phyloP scores from a whole-genome alignment of 1,284 basidiomycete species.

The Tilletia caries region DNA sequence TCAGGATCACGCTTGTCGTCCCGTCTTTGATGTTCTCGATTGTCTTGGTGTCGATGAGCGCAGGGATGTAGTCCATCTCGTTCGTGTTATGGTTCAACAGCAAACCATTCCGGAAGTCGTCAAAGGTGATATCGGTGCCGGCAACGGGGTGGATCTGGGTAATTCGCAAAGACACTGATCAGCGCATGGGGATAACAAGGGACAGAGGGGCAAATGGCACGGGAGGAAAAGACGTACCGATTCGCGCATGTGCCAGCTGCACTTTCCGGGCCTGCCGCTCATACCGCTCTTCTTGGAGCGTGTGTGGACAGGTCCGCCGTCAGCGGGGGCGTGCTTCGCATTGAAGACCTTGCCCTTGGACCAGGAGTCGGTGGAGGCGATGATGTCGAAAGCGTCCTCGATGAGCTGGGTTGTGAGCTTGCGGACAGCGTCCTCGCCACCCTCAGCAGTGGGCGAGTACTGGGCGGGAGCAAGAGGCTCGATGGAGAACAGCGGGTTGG shows the following conservation, averaged over 20 bases:
- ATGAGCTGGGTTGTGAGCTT: not conserved
- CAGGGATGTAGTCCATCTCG: constrained; percentile 39
- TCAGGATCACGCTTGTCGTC: not conserved
- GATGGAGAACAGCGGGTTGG: too few species aligned
- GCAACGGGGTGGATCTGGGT: constrained; percentile 20
- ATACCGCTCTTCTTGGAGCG: constrained; percentile 7
- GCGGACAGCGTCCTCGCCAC: not conserved
- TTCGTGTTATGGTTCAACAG: constrained; percentile 32
- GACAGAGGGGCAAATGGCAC: too few species aligned
- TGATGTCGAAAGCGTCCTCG: not conserved
- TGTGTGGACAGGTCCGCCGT: constrained; percentile 10
- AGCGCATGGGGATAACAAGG: too few species aligned
- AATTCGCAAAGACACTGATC: constrained; percentile 14
- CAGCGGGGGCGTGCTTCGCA: not conserved
- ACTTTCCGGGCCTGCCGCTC: not conserved
- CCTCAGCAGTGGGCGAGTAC: not conserved
- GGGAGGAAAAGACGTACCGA: not conserved
- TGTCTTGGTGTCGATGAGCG: constrained; percentile 26
- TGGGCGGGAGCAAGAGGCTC: too few species aligned
- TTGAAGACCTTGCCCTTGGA: constrained; percentile 5
- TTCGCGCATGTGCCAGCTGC: constrained; percentile 7
- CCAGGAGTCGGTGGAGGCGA: constrained; percentile 4
- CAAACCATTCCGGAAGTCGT: constrained; percentile 34
- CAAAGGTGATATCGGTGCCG: constrained; percentile 27
- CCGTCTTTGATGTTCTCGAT: constrained; percentile 19